phyloP scores from a whole-genome alignment of 2,329 filamentous ascomycete species.

The Neofusicoccum sp. region DNA sequence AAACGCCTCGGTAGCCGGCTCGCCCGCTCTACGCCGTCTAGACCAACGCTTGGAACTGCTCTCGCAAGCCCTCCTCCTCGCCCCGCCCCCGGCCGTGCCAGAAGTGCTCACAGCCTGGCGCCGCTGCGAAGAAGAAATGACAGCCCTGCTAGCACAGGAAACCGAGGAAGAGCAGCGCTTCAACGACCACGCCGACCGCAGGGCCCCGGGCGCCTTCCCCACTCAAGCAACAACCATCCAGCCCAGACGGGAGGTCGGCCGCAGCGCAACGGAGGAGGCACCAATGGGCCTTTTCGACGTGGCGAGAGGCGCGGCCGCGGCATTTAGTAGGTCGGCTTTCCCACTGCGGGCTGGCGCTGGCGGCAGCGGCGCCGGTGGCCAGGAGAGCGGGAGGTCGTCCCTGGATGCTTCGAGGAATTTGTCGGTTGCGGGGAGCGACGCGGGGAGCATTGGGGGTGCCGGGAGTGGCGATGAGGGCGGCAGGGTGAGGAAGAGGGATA shows the following conservation, averaged over 20 bases:
- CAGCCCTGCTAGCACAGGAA: constrained; percentile 64
- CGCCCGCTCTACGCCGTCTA: constrained; percentile 62
- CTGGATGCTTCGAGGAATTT: background rate
- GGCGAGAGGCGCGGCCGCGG: constrained; percentile 49
- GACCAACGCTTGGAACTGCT: constrained; percentile 81
- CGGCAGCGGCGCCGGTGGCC: constrained; percentile 20
- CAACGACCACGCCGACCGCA: constrained; percentile 63
- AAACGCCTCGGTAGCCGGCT: constrained; percentile 38
- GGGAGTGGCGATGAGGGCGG: constrained; percentile 31
- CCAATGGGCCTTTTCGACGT: constrained; percentile 56
- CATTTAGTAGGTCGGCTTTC: constrained; percentile 48
- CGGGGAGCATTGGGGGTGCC: constrained; percentile 29
- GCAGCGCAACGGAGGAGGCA: constrained; percentile 46
- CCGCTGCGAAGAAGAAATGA: constrained; percentile 74
- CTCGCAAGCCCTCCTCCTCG: constrained; percentile 70
- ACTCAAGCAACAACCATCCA: constrained; percentile 33
- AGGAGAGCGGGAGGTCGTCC: constrained; percentile 13
- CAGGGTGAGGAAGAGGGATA: constrained; percentile 68
- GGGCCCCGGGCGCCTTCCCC: constrained; percentile 49
- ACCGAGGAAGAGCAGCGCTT: constrained; percentile 67
- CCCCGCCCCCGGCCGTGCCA: constrained; percentile 66
- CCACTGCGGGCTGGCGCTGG: constrained; percentile 37
- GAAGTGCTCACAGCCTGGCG: constrained; percentile 75
- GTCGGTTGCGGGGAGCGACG: constrained; percentile 37
- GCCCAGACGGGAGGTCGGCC: constrained; percentile 42